phyloP scores from a whole-genome alignment of 257 asterid species.

The Penstemon davidsonii region DNA sequence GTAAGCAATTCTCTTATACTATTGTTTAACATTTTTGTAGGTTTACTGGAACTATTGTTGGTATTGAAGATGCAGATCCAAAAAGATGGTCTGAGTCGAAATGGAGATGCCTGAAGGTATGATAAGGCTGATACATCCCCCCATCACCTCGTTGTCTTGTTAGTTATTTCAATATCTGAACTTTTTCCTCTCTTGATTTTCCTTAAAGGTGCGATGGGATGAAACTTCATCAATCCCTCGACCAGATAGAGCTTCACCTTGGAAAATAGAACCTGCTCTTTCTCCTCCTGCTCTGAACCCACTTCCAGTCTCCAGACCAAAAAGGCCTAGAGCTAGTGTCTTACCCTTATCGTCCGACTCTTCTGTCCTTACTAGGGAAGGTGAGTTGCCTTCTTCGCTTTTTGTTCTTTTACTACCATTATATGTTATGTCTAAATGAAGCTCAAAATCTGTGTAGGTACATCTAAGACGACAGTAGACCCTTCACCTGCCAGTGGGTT shows the following conservation, averaged over 20 bases:
- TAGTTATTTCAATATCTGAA: conserved; percentile 4
- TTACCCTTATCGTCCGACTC: conserved; percentile 79
- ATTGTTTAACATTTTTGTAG: conserved; percentile 36
- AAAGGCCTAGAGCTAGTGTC: conserved; percentile 58
- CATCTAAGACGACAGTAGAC: conserved; percentile 64
- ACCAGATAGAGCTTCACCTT: conserved; percentile 74
- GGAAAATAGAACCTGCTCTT: conserved; percentile 83
- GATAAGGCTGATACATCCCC: not conserved
- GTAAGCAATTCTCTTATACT: not conserved
- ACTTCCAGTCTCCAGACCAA: conserved; percentile 52
- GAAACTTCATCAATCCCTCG: conserved; percentile 57
- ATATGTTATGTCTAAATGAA: conserved; percentile 17
- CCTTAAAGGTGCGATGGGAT: conserved; percentile 73
- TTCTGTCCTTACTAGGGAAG: conserved; percentile 80
- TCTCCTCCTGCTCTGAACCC: conserved; percentile 51
- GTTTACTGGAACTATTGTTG: conserved; percentile 81
- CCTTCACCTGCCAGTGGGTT: conserved; percentile 67
- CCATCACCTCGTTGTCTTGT: not conserved
- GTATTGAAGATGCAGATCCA: conserved; percentile 59
- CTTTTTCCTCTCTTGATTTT: not conserved
- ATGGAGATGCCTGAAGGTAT: conserved; percentile 91
- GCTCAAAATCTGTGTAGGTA: conserved; percentile 45
- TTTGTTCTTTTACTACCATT: conserved; percentile 13
- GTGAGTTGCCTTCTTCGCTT: conserved; percentile 34
- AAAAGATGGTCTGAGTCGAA: conserved; percentile 64